Evolutionary conservation across 2,329 filamentous ascomycete genomes (phyloP).

Genomic region (Davidsoniella virescens): DNA sequence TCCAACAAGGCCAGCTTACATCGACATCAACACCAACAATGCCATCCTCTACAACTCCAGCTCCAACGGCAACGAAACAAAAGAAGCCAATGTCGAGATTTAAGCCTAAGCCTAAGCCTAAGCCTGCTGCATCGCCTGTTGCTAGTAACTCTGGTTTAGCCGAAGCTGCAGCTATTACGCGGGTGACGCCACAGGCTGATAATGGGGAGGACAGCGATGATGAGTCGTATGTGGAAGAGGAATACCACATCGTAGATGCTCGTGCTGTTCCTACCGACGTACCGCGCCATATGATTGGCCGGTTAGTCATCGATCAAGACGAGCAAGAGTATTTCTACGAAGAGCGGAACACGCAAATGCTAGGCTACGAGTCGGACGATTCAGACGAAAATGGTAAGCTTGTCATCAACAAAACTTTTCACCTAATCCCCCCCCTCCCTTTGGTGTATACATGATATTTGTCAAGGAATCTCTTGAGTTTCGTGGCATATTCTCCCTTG

Average conservation of each 20-base stretch:
- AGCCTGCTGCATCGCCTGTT: not conserved
- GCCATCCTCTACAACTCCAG: conserved; percentile 18
- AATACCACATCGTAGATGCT: conserved; percentile 44
- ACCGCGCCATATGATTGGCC: conserved; percentile 33
- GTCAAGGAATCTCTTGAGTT: too few relatives aligned
- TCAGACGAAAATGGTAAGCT: conserved; percentile 47
- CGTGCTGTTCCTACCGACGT: conserved; percentile 31
- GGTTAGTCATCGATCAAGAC: conserved; percentile 40
- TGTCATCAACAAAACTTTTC: not conserved
- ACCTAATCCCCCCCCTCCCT: too few relatives aligned
- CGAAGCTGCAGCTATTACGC: not conserved
- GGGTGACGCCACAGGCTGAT: conserved; percentile 18
- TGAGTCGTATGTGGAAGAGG: conserved; percentile 46
- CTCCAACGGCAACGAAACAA: conserved; percentile 37
- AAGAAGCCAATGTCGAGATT: conserved; percentile 39
- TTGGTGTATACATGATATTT: too few relatives aligned
- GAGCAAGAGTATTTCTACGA: conserved; percentile 42
- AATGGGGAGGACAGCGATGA: conserved; percentile 30
- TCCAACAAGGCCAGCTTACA: not conserved
- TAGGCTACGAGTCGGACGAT: conserved; percentile 36
- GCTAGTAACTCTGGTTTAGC: not conserved
- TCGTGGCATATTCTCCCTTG: too few relatives aligned
- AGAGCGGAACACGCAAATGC: conserved; percentile 9
- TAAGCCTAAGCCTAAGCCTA: conserved; percentile 16
- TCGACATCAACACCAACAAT: conserved; percentile 14